A percentile compares a stretch with the other conserved stretches of the same genome.
These are phyloP conservation scores for Zizania latifolia DNA, from an alignment of 176 grass and related monocot species.

Conservation along the genomic window DNA sequence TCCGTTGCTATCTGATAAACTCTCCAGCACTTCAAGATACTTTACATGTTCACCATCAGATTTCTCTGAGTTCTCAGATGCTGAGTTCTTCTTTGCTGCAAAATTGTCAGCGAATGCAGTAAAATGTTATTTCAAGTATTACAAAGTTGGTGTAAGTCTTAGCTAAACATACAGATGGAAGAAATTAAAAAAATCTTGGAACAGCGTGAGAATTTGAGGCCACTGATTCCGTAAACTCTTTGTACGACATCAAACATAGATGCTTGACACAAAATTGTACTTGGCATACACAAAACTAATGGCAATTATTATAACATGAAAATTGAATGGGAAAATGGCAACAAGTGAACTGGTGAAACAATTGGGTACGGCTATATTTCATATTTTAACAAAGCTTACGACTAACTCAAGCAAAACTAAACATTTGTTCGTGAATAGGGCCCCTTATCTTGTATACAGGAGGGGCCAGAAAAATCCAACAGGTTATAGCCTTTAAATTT, in stretches of 20 bases:
- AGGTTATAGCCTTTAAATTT: background rate
- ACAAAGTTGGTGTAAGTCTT: background rate
- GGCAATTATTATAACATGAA: background rate
- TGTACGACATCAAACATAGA: background rate
- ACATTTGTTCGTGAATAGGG: too few relatives aligned
- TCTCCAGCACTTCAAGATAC: constrained; percentile 70
- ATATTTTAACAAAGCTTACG: background rate
- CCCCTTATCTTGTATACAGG: too few relatives aligned
- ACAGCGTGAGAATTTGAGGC: background rate
- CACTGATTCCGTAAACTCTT: background rate
- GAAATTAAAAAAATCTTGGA: background rate
- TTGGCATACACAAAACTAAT: background rate
- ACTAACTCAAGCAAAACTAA: background rate
- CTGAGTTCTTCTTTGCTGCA: constrained; percentile 57
- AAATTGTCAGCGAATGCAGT: background rate
- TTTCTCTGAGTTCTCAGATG: constrained; percentile 55
- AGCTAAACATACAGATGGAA: background rate
- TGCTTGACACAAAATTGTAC: background rate
- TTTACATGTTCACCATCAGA: constrained; percentile 61
- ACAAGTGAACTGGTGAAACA: background rate
- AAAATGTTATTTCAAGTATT: background rate
- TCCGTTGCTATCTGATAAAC: constrained; percentile 46
- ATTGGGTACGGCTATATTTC: background rate
- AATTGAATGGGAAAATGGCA: background rate
- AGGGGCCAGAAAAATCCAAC: background rate